These are phyloP conservation scores for Chaetomiaceae sp. DNA, from an alignment of 2,329 filamentous ascomycete genomes.

Conservation along the genomic window DNA sequence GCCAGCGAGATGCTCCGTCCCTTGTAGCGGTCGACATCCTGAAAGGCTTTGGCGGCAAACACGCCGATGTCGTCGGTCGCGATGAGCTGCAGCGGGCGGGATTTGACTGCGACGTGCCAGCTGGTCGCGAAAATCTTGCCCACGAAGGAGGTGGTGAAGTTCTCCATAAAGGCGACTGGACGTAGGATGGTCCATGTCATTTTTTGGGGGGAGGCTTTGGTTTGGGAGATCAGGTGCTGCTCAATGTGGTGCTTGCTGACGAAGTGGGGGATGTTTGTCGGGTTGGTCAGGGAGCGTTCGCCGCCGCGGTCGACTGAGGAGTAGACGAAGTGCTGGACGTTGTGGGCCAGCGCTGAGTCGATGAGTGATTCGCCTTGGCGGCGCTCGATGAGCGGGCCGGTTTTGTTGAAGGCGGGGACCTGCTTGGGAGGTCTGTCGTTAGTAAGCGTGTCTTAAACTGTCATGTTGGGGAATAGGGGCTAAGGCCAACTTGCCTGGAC, in stretches of 20 bases:
- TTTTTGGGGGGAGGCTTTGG: not conserved
- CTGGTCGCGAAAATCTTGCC: not conserved
- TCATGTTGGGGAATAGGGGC: no score
- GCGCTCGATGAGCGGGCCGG: not conserved
- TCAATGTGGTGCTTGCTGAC: constrained; percentile 1
- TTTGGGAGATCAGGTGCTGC: not conserved
- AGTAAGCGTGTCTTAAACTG: no score
- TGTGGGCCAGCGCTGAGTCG: not conserved
- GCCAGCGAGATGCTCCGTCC: not conserved
- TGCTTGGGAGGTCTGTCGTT: no score
- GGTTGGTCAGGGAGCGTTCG: not conserved
- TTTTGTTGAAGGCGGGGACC: not conserved
- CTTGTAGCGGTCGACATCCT: not conserved
- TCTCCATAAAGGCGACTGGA: not conserved
- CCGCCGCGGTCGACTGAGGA: not conserved
- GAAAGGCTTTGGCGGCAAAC: not conserved
- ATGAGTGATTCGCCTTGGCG: not conserved
- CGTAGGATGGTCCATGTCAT: constrained; percentile 2
- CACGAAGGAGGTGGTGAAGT: not conserved
- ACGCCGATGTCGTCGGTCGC: not conserved
- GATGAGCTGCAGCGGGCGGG: constrained; percentile 2
- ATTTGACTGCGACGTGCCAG: not conserved
- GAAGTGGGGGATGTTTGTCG: not conserved
- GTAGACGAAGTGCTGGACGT: constrained; percentile 2
- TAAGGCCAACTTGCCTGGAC: not conserved